A percentile compares a stretch with the other conserved stretches of the same genome.
Evolutionary conservation across 2,329 filamentous ascomycete species (phyloP).

Genomic region (Aspergillus sp.): DNA sequence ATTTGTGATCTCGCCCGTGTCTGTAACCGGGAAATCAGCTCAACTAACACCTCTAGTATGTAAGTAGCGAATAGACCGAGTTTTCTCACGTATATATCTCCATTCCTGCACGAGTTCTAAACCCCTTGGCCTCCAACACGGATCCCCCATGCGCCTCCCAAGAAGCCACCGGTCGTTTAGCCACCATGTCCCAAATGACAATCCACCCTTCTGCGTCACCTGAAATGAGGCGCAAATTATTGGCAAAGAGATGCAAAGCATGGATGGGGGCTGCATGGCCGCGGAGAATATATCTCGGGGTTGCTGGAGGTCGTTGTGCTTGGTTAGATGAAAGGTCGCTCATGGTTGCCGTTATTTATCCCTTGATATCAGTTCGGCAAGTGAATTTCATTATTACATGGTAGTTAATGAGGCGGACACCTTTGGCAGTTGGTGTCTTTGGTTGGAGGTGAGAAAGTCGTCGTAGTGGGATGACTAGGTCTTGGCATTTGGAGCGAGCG

Average conservation of each 20-base stretch:
- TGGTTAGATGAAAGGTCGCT: neutral
- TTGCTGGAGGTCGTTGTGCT: conserved; percentile 39
- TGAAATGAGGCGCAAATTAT: conserved; percentile 69
- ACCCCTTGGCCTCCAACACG: conserved; percentile 65
- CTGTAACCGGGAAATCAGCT: conserved; percentile 39
- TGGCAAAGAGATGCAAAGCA: conserved; percentile 60
- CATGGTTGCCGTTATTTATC: neutral
- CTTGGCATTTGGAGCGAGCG: neutral
- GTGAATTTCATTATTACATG: too few species aligned
- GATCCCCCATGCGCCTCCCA: conserved; percentile 78
- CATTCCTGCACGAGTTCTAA: conserved; percentile 43
- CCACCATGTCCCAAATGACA: conserved; percentile 73
- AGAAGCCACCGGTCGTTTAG: conserved; percentile 70
- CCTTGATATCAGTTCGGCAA: too few species aligned
- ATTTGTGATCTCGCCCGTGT: conserved; percentile 80
- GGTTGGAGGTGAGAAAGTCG: too few species aligned
- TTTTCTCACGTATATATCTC: conserved; percentile 70
- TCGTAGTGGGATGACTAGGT: neutral
- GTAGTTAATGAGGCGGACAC: too few species aligned
- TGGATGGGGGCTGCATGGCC: conserved; percentile 79
- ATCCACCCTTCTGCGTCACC: conserved; percentile 88
- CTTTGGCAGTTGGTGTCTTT: too few species aligned
- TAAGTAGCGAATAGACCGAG: neutral
- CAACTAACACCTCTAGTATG: neutral
- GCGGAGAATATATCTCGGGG: conserved; percentile 65